Percentiles rank a stretch among this genome's conserved stretches.
These are phyloP conservation scores for Diospyros lotus DNA, from an alignment of 148 eudicot genomes.

Conservation along the genomic window DNA sequence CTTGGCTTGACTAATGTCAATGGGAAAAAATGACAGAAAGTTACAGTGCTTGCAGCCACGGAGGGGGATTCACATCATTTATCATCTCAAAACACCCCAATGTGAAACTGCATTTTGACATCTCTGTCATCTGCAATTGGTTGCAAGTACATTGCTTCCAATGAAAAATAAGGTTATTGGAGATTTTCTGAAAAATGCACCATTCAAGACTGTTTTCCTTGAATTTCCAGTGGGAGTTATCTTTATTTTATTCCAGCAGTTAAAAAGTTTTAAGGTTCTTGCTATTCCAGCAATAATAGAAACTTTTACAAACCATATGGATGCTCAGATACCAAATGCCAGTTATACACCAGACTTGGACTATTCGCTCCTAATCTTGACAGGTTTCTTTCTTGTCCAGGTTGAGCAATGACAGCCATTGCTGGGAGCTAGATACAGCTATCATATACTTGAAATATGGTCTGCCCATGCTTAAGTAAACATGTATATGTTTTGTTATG, in stretches of 20 bases:
- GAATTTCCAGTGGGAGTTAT: constrained; percentile 6
- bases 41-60: constrained; percentile 15
- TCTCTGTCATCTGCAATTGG: background rate
- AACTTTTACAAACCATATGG: constrained; percentile 2
- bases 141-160: background rate
- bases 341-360: background rate
- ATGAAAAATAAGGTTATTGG: constrained; percentile 1
- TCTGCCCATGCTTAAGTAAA: constrained; percentile 8
- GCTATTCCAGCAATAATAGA: background rate
- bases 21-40: constrained; percentile 21
- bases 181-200: background rate
- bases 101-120: background rate
- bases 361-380: constrained; percentile 4
- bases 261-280: constrained; percentile 2
- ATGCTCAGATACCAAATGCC: constrained; percentile 4
- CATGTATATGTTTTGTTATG: constrained; percentile 17
- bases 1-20: constrained; percentile 13
- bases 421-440: background rate
- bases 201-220: background rate
- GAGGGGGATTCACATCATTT: constrained; percentile 3
- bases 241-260: constrained; percentile 12
- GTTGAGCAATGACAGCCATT: constrained; percentile 13
- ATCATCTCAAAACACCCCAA: background rate
- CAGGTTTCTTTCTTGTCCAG: constrained; percentile 11
- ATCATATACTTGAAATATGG: constrained; percentile 6